Conservation (phyloP, 176 grass and related monocot species). For the Dactylis glomerata region DNA sequence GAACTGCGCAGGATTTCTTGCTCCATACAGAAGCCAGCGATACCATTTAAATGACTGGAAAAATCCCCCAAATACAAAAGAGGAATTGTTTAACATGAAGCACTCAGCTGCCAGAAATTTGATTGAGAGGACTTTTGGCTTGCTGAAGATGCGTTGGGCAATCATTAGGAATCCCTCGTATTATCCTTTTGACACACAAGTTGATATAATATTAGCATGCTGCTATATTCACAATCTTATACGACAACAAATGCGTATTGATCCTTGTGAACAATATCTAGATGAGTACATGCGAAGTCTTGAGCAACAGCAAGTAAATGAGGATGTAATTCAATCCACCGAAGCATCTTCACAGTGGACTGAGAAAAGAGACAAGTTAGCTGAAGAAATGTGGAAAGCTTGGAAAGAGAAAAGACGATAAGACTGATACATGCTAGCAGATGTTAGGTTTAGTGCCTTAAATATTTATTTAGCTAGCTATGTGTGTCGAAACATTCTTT, state of each 20-base stretch:
- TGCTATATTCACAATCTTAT: constrained; percentile 14
- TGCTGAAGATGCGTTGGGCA: background rate
- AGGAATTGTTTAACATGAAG: constrained; percentile 1
- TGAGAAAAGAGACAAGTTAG: background rate
- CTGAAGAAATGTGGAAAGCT: background rate
- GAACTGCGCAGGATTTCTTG: background rate
- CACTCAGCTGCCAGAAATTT: background rate
- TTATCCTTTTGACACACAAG: background rate
- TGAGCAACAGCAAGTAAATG: background rate
- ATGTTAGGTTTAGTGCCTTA: background rate
- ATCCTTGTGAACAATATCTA: background rate
- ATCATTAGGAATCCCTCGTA: background rate
- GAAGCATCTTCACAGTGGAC: background rate
- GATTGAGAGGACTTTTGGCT: background rate
- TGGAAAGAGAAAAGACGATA: background rate
- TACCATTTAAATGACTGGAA: background rate
- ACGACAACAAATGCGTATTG: background rate
- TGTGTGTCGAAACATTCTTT: background rate
- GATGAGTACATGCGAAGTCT: background rate
- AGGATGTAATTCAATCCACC: background rate
- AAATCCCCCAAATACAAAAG: background rate
- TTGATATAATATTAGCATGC: background rate
- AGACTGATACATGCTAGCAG: background rate
- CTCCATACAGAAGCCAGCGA: background rate
- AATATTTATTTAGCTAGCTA: background rate